Conservation (phyloP, 495 filamentous ascomycete genomes). For the Aspergillus homomorphus region DNA sequence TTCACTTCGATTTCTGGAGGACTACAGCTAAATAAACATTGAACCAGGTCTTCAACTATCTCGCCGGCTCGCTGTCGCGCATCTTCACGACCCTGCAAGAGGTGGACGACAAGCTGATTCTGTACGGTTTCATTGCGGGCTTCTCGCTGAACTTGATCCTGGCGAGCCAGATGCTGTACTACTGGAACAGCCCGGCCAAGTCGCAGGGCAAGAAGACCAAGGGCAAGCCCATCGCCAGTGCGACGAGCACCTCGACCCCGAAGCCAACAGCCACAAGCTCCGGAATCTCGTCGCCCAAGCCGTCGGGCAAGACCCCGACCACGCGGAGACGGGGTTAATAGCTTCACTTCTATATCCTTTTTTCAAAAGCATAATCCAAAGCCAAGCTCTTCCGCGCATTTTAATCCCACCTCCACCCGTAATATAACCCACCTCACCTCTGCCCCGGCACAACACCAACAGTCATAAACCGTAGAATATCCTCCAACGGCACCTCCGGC, state of each 20-base stretch:
- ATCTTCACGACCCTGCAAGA: conserved; percentile 98
- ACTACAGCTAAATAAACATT: conserved; percentile 10
- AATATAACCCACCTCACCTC: no score
- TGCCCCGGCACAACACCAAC: conserved; percentile 44
- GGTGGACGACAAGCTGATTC: conserved; percentile 90
- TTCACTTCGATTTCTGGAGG: background rate
- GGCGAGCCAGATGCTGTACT: conserved; percentile 89
- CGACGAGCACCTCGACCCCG: conserved; percentile 26
- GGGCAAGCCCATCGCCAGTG: conserved; percentile 30
- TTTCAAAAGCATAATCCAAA: conserved; percentile 17
- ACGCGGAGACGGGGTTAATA: conserved; percentile 50
- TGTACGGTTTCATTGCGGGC: conserved; percentile 88
- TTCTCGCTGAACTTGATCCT: conserved; percentile 84
- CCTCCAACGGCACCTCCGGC: conserved; percentile 44
- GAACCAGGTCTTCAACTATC: conserved; percentile 91
- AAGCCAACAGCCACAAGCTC: conserved; percentile 28
- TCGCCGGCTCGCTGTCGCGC: conserved; percentile 81
- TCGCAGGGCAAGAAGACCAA: conserved; percentile 42
- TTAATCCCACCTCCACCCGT: no score
- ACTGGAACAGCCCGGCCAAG: conserved; percentile 73
- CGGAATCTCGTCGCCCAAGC: conserved; percentile 28
- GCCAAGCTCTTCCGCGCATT: no score
- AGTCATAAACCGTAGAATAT: conserved; percentile 55
- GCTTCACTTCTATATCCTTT: conserved; percentile 8
- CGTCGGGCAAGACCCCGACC: conserved; percentile 38